Evolutionary conservation across 1,284 basidiomycete species (phyloP), one percentile per base, ranked within the genome.

Genomic region (Ustilago hordei): DNA sequence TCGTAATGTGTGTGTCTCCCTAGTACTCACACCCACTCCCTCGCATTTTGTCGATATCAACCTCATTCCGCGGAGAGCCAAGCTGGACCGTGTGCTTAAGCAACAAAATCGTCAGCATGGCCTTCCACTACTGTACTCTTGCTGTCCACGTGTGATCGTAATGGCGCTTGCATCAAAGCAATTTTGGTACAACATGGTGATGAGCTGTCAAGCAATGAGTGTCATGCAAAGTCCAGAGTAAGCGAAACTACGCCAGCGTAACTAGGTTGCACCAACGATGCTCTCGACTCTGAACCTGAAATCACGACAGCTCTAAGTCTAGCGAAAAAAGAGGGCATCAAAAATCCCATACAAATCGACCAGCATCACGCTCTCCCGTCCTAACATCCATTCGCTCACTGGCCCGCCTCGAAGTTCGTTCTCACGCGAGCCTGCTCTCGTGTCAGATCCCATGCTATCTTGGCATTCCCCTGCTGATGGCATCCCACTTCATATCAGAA

Each of bases 341-440:
- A 41, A 23, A 41, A 41, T 41, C 12, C 2, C 12, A 15, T 41
- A 17, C 39, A 17, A 41, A 15, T 6, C 7, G 15, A 28, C 23
- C 23, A 17, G 39, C 6, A 15, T 43, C 39, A 6, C 6, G 39
- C 39, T 15, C 43, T 45, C n/a, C 43, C 43, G n/a, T 8, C 43
- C 43, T 19, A n/a, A 17, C 34, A 15, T 13, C 34, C 34, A 17
- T 8, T 36, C 34, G 7, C 4, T 32, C 28, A 23, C 8, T 31
- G 48, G 28, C 48, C 48, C 13, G 17, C 32, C 2, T 31, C 31
- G 31, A 19, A 31, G 3, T 4, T 13, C 31, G n/a, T 50, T 55
- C 54, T 55, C 54, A 55, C 54, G 38, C 54, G 54, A 55, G 54
- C 54, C 35, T 39, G 38, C 23, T 41, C 35, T 38, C 54, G 54